Evolutionary conservation across 495 filamentous ascomycete genomes (phyloP).

Genomic region (Neurospora terricola): DNA sequence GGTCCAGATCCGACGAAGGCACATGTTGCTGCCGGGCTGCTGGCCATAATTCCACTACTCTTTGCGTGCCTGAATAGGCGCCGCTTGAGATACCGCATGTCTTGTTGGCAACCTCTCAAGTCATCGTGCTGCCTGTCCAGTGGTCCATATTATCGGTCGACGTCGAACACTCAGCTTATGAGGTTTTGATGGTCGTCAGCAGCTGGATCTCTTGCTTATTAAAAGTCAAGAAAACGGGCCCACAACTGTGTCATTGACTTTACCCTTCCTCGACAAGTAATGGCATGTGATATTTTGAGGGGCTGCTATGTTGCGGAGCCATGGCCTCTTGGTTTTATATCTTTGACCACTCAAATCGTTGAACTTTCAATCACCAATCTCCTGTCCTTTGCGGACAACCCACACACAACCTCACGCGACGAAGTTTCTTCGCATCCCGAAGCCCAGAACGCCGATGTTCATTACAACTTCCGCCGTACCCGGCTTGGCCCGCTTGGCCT

Average conservation of each 20-base stretch:
- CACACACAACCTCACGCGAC: background rate
- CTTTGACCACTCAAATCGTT: background rate
- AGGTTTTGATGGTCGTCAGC: background rate
- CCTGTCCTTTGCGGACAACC: background rate
- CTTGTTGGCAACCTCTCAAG: background rate
- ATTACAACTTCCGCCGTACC: background rate
- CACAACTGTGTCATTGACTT: background rate
- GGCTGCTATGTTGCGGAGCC: background rate
- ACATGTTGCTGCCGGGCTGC: background rate
- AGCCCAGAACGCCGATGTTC: background rate
- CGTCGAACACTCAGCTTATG: background rate
- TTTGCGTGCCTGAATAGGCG: background rate
- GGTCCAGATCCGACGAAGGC: background rate
- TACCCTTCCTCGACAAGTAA: background rate
- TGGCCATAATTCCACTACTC: background rate
- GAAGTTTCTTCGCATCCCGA: background rate
- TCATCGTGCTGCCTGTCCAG: background rate
- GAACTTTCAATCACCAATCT: background rate
- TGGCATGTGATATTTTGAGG: background rate
- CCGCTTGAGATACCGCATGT: background rate
- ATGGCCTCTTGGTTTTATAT: background rate
- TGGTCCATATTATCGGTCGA: background rate
- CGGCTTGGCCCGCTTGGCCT: background rate
- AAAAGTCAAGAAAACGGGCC: background rate
- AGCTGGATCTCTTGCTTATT: background rate